Conservation (phyloP, 2,329 filamentous ascomycete species). For the Arachnomyces sp. region DNA sequence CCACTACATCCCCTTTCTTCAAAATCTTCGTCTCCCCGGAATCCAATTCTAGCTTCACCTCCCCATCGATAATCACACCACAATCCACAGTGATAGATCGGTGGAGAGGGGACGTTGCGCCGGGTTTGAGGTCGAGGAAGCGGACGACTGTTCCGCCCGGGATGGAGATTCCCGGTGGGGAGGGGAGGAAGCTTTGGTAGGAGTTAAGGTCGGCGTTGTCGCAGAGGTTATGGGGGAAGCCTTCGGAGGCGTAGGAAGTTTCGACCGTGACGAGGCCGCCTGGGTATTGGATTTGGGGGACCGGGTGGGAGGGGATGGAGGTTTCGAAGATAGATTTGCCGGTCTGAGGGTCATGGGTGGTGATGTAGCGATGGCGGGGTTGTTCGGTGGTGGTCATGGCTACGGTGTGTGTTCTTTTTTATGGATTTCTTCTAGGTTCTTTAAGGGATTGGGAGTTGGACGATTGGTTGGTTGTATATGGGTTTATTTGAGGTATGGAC, state of each 20-base stretch:
- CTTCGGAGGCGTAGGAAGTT: conserved; percentile 23
- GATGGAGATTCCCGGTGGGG: conserved; percentile 26
- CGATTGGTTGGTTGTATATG: too few relatives aligned
- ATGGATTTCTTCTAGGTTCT: too few relatives aligned
- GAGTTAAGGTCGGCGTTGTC: conserved; percentile 26
- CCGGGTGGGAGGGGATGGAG: conserved; percentile 23
- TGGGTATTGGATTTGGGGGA: conserved; percentile 19
- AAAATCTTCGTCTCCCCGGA: conserved; percentile 26
- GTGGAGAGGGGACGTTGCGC: conserved; percentile 28
- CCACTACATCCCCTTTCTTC: conserved; percentile 27
- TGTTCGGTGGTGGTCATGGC: conserved; percentile 11
- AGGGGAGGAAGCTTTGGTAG: conserved; percentile 27
- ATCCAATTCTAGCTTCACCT: conserved; percentile 30
- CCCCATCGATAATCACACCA: conserved; percentile 30
- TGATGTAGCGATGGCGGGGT: conserved; percentile 33
- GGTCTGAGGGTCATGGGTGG: conserved; percentile 26
- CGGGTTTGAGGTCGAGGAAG: conserved; percentile 27
- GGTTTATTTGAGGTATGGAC: too few relatives aligned
- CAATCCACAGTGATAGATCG: conserved; percentile 32
- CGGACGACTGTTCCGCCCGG: conserved; percentile 26
- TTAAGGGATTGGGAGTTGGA: too few relatives aligned
- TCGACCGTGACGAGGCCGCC: conserved; percentile 26
- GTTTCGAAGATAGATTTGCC: conserved; percentile 31
- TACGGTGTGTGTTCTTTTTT: too few relatives aligned
- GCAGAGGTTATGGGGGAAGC: conserved; percentile 19